Conservation (phyloP, 495 filamentous ascomycete species). For the Penicillium manginii region DNA sequence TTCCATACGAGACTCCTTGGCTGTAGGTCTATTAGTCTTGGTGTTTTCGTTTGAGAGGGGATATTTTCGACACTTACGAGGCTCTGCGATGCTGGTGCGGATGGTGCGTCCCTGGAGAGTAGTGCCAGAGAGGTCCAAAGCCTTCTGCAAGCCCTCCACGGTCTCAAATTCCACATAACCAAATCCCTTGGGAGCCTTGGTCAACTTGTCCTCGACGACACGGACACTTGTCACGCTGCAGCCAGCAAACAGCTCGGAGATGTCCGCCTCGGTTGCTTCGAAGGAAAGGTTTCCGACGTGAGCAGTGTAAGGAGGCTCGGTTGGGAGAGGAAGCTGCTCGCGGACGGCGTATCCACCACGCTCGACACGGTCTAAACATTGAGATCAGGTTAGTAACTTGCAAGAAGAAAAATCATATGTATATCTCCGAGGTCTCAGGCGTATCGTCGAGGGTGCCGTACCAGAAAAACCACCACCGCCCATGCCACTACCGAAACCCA, state of each 20-base stretch:
- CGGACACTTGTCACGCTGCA: constrained; percentile 88
- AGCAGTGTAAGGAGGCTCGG: constrained; percentile 89
- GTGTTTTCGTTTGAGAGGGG: constrained; percentile 4
- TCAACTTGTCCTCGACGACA: constrained; percentile 93
- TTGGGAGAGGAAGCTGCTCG: constrained; percentile 83
- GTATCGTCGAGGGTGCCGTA: constrained; percentile 9
- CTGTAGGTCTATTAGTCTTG: constrained; percentile 51
- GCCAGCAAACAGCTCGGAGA: constrained; percentile 80
- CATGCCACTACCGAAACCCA: constrained; percentile 46
- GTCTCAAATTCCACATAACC: constrained; percentile 94
- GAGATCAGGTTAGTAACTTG: not conserved
- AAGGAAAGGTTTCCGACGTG: constrained; percentile 97
- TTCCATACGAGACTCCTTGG: constrained; percentile 67
- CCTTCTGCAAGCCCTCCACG: constrained; percentile 88
- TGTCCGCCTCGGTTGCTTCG: constrained; percentile 78
- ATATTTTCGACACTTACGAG: constrained; percentile 60
- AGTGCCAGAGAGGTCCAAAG: constrained; percentile 76
- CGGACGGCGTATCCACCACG: constrained; percentile 67
- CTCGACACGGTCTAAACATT: constrained; percentile 40
- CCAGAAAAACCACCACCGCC: constrained; percentile 29
- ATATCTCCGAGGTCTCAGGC: not conserved
- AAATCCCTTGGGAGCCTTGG: constrained; percentile 92
- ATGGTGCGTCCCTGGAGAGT: constrained; percentile 86
- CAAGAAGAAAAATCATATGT: not conserved
- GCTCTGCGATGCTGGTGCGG: constrained; percentile 83